Evolutionary conservation across 345 rosid genomes (phyloP).

Genomic region (Litchi chinensis): DNA sequence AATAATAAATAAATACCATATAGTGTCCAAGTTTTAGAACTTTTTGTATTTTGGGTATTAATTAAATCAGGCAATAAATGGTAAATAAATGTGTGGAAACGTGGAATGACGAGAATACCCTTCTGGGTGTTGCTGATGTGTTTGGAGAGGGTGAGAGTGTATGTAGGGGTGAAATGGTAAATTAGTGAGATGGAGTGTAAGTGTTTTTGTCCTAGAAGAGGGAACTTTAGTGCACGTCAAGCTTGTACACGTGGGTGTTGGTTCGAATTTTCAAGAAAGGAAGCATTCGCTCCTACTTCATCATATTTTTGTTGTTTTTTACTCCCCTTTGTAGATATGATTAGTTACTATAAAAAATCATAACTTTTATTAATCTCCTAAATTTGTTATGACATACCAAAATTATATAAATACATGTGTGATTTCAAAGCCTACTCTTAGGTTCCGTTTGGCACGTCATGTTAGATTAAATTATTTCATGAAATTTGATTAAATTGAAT

Average conservation of each 20-base stretch:
- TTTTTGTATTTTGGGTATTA: not conserved
- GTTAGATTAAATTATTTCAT: too few species aligned
- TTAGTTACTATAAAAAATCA: not conserved
- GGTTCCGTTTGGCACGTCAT: too few species aligned
- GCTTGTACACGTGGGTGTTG: conserved; percentile 19
- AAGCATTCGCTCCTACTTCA: not conserved
- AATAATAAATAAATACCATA: not conserved
- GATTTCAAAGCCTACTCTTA: too few species aligned
- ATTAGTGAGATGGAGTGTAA: not conserved
- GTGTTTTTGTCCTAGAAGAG: not conserved
- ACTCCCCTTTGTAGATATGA: not conserved
- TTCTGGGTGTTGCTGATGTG: not conserved
- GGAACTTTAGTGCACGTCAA: not conserved
- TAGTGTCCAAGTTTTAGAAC: conserved; percentile 20
- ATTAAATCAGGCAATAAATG: not conserved
- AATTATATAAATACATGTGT: too few species aligned
- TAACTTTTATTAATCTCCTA: too few species aligned
- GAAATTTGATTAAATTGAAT: too few species aligned
- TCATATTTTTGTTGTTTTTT: not conserved
- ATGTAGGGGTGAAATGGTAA: not conserved
- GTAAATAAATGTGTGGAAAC: not conserved
- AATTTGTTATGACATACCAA: too few species aligned
- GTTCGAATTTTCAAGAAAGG: conserved; percentile 1
- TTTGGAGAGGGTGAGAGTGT: not conserved
- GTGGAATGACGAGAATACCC: not conserved